Evolutionary conservation across 2,329 filamentous ascomycete genomes (phyloP).

Genomic region (Microthyrium microscopicum): DNA sequence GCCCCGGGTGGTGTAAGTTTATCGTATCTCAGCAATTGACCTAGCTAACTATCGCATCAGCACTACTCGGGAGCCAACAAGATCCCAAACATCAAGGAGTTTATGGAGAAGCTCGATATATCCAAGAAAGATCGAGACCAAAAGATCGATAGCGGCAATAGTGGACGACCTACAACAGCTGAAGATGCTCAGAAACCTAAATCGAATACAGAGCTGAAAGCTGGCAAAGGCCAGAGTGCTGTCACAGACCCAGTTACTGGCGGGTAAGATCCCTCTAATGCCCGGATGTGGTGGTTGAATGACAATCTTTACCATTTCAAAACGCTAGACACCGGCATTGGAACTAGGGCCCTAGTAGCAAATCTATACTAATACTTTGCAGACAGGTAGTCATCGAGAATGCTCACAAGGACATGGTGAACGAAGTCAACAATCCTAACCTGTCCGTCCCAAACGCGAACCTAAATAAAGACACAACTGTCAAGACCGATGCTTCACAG

Average conservation of each 20-base stretch:
- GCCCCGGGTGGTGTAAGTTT: slow-evolving; percentile 2
- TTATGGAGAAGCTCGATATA: slow-evolving; percentile 59
- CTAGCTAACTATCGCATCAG: not conserved
- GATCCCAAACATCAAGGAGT: slow-evolving; percentile 74
- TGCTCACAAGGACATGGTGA: slow-evolving; percentile 52
- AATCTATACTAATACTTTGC: no score
- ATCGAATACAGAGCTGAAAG: no score
- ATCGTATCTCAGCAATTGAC: not conserved
- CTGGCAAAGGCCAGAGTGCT: slow-evolving; percentile 32
- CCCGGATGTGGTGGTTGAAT: no score
- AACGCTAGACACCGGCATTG: no score
- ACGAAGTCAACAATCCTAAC: slow-evolving; percentile 57
- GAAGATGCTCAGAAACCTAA: slow-evolving; percentile 26
- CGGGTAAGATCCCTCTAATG: no score
- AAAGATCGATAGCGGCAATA: slow-evolving; percentile 43
- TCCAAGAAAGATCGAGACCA: slow-evolving; percentile 64
- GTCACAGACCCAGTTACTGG: slow-evolving; percentile 85
- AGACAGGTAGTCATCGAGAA: slow-evolving; percentile 76
- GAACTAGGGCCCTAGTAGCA: no score
- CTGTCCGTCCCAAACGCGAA: slow-evolving; percentile 83
- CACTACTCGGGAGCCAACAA: slow-evolving; percentile 65
- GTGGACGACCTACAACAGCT: slow-evolving; percentile 21
- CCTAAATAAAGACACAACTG: slow-evolving; percentile 54
- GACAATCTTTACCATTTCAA: no score
- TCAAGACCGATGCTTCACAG: slow-evolving; percentile 55